phyloP scores from a whole-genome alignment of 164 flowering plant genomes.

The Vitis rupestris region DNA sequence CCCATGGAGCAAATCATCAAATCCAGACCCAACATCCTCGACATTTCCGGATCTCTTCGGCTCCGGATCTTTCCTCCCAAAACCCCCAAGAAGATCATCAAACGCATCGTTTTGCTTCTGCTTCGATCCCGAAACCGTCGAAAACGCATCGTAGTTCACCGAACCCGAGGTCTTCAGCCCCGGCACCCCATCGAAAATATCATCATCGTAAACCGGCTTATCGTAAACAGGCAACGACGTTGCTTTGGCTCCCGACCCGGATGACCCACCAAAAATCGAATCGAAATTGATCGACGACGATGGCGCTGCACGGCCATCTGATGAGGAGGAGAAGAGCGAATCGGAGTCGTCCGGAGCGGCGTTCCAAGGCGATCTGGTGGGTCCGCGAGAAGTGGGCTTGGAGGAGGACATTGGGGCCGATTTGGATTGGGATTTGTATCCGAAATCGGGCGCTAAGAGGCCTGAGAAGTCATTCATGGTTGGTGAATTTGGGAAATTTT shows the following conservation, averaged over 20 bases:
- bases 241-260: not conserved
- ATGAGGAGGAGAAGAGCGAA: constrained; percentile 6
- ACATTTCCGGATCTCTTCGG: constrained; percentile 20
- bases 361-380: not conserved
- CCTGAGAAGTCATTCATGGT: constrained; percentile 16
- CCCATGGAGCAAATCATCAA: constrained; percentile 62
- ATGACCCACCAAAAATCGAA: constrained; percentile 8
- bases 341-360: constrained; percentile 11
- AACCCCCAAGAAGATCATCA: constrained; percentile 29
- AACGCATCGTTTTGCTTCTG: constrained; percentile 10
- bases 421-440: constrained; percentile 18
- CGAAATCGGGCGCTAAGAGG: constrained; percentile 14
- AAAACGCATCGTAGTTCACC: constrained; percentile 19
- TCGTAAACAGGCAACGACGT: constrained; percentile 21
- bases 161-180: constrained; percentile 18
- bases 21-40: constrained; percentile 27
- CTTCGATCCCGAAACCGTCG: not conserved
- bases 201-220: constrained; percentile 30
- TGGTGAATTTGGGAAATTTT: too few species aligned
- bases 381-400: constrained; percentile 9
- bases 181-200: constrained; percentile 23
- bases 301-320: constrained; percentile 9
- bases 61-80: constrained; percentile 29
- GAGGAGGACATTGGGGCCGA: constrained; percentile 17
- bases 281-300: constrained; percentile 14